phyloP scores from a whole-genome alignment of 768 basidiomycete genomes.

The Tubosaeta brunneosetosa region DNA sequence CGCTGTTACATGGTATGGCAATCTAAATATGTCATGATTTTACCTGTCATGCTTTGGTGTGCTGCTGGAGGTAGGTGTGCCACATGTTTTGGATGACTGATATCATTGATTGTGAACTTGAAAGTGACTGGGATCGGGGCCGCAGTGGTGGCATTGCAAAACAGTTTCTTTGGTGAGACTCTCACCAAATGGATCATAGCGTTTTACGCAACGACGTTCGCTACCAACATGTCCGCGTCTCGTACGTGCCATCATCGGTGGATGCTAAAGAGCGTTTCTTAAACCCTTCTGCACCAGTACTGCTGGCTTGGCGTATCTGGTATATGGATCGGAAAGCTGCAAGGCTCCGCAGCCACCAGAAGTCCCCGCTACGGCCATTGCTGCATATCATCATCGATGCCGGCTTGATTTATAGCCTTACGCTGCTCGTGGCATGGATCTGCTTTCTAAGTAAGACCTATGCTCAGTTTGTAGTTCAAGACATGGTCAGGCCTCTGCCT shows the following conservation, averaged over 20 bases:
- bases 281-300: not conserved
- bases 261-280: not conserved
- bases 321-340: not conserved
- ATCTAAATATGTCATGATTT: slow-evolving; percentile 13
- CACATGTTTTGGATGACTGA: not conserved
- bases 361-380: not conserved
- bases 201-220: slow-evolving; percentile 29
- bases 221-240: slow-evolving; percentile 30
- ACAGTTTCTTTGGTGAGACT: slow-evolving; percentile 20
- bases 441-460: not conserved
- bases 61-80: slow-evolving; percentile 15
- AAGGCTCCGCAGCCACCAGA: not conserved
- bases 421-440: slow-evolving; percentile 2
- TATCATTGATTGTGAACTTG: not conserved
- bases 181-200: slow-evolving; percentile 30
- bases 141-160: slow-evolving; percentile 4
- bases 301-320: slow-evolving; percentile 7
- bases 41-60: slow-evolving; percentile 24
- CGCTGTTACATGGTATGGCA: slow-evolving; percentile 27
- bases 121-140: slow-evolving; percentile 15
- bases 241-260: slow-evolving; percentile 6
- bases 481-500: slow-evolving; percentile 5
- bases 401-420: slow-evolving; percentile 6
- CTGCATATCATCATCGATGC: slow-evolving; percentile 3
- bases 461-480: slow-evolving; percentile 8